A percentile compares a stretch with the other conserved stretches of the same genome.
These are phyloP conservation scores for Cystofilobasidium bisporidii DNA, from an alignment of 768 basidiomycete species.

Conservation along the genomic window DNA sequence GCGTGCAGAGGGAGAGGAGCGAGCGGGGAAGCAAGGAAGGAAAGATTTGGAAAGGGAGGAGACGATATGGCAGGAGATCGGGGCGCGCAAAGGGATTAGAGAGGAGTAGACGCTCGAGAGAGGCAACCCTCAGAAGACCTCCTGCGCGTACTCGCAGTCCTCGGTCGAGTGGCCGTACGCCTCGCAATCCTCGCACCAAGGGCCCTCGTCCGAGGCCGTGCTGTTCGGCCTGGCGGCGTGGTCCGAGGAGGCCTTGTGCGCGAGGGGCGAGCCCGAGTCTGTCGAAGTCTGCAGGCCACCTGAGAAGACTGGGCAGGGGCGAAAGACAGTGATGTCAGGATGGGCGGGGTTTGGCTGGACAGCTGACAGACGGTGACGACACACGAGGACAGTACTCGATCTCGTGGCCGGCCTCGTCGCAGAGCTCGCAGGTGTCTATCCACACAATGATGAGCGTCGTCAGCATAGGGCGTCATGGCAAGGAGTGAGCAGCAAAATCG, in stretches of 20 bases:
- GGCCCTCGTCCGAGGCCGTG: not conserved
- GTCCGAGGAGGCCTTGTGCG: conserved; percentile 7
- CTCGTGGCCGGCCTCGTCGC: conserved; percentile 74
- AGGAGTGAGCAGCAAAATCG: not conserved
- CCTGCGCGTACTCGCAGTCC: conserved; percentile 74
- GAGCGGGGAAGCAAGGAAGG: no score
- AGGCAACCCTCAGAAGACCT: conserved; percentile 56
- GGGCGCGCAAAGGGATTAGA: no score
- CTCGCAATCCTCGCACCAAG: conserved; percentile 76
- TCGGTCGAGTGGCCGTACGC: conserved; percentile 55
- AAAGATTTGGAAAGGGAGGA: no score
- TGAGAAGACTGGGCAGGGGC: not conserved
- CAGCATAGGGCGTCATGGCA: no score
- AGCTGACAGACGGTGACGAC: no score
- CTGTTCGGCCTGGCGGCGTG: no score
- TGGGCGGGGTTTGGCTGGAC: no score
- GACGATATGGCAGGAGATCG: no score
- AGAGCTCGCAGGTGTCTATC: conserved; percentile 61
- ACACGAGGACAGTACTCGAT: conserved; percentile 67
- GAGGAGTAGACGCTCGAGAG: not conserved
- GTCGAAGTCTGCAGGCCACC: conserved; percentile 19
- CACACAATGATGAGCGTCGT: no score
- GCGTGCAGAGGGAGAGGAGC: no score
- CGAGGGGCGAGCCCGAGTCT: conserved; percentile 39
- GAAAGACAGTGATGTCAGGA: no score